phyloP scores from a whole-genome alignment of 1,139 yeast genomes.

The Trichomonascaceae sp. region DNA sequence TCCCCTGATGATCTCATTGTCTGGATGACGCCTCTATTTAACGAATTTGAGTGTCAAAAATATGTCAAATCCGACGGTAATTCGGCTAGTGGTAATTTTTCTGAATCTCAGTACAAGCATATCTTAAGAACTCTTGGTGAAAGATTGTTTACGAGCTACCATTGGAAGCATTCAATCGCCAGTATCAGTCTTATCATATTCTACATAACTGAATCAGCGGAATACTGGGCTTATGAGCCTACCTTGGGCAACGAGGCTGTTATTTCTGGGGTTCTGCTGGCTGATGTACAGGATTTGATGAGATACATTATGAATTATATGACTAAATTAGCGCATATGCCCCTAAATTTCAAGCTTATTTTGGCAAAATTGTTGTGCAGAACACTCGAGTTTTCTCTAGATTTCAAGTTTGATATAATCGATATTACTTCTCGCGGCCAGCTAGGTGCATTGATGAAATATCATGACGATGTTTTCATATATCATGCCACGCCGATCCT shows the following conservation, averaged over 20 bases:
- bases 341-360: background rate
- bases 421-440: background rate
- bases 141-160: conserved; percentile 5
- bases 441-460: background rate
- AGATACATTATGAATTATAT: conserved; percentile 1
- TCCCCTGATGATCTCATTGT: conserved; percentile 2
- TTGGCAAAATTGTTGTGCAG: background rate
- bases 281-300: conserved; percentile 2
- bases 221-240: background rate
- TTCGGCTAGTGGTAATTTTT: background rate
- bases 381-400: background rate
- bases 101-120: background rate
- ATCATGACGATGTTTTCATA: background rate
- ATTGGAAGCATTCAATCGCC: conserved; percentile 10
- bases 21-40: conserved; percentile 1
- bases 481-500: background rate
- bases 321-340: background rate
- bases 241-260: background rate
- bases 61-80: background rate
- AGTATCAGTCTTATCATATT: conserved; percentile 6
- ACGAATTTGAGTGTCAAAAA: background rate
- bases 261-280: background rate
- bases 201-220: conserved; percentile 2
- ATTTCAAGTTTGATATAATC: conserved; percentile 1
- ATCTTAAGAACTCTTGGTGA: conserved; percentile 9